Conservation (phyloP, 345 rosid species). For the Hypericum perforatum region DNA sequence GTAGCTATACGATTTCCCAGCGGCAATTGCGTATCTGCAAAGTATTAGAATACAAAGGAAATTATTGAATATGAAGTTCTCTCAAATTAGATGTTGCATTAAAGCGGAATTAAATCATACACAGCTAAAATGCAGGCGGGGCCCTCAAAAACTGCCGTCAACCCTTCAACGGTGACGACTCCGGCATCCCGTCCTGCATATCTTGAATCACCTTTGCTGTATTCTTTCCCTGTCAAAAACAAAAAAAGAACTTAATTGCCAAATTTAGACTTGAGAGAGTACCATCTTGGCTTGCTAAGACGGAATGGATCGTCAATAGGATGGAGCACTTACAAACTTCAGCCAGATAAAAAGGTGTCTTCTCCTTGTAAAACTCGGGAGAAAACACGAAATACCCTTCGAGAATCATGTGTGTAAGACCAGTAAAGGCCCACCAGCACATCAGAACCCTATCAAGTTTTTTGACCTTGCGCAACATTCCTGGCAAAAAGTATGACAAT, state of each 20-base stretch:
- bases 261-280: not conserved
- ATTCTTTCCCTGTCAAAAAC: constrained; percentile 71
- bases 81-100: not conserved
- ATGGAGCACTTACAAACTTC: constrained; percentile 79
- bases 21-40: constrained; percentile 71
- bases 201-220: constrained; percentile 96
- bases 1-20: constrained; percentile 63
- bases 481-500: constrained; percentile 18
- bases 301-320: constrained; percentile 1
- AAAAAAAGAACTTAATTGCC: not conserved
- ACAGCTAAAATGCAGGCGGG: constrained; percentile 71
- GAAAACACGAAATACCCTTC: constrained; percentile 90
- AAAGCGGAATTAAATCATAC: constrained; percentile 31
- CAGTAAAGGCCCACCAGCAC: constrained; percentile 99
- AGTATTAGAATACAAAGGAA: constrained; percentile 1
- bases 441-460: constrained; percentile 55
- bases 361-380: constrained; percentile 77
- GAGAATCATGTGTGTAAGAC: constrained; percentile 69
- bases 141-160: constrained; percentile 81
- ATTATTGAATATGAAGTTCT: not conserved
- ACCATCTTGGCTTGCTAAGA: not conserved
- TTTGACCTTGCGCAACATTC: constrained; percentile 27
- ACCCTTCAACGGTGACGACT: constrained; percentile 66
- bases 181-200: constrained; percentile 73
- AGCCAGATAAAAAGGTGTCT: constrained; percentile 59